Base-by-base conservation (phyloP, 2,329 filamentous ascomycete species). In the Penicillium sp. region DNA sequence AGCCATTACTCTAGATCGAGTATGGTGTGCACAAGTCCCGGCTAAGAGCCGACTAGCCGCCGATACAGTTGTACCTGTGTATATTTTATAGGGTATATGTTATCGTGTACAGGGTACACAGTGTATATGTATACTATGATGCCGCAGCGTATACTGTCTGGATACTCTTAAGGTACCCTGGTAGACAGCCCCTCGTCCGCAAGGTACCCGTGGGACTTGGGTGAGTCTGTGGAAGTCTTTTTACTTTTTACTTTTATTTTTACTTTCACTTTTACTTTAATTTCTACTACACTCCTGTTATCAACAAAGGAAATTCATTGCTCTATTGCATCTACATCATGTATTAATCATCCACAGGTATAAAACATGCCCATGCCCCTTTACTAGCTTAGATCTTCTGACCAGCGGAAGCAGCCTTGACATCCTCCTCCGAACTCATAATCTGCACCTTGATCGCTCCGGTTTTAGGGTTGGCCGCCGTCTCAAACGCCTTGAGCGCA, bases 371-470 rank as follows among this genome's bases (percentile, higher is more conserved):
- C 7, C 41, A 18, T 33, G n/a, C n/a, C n/a, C n/a, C n/a, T n/a
- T n/a, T n/a, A n/a, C n/a, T n/a, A n/a, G n/a, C 37, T 60, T 56
- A 69, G 27, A 63, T 46, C 51, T 62, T 63, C 60, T 66, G 59
- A 39, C 61, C 64, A 57, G 65, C 66, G 46, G 59, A 64, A 49
- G 66, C 68, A 46, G 65, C 65, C 59, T 67, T 65, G 27, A 74
- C 66, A 54, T 74, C 71, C 52, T 72, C 71, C 54, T 69, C 68
- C 9, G 66, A 71, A 55, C 71, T 73, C 70, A 74, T 90, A 67
- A 97, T 97, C 82, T 91, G 89, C 54, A 97, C 92, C 81, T 97
- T 97, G 75, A 97, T 97, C n/a, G 92, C 91, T 6, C 93, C 92
- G 45, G 89, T 96, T 80, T 88, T 91, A 32, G 91, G 87, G 74